A percentile compares a stretch with the other conserved stretches of the same genome.
These are phyloP conservation scores for Rosa multiflora DNA, from an alignment of 306 rosid genomes.

Conservation along the genomic window DNA sequence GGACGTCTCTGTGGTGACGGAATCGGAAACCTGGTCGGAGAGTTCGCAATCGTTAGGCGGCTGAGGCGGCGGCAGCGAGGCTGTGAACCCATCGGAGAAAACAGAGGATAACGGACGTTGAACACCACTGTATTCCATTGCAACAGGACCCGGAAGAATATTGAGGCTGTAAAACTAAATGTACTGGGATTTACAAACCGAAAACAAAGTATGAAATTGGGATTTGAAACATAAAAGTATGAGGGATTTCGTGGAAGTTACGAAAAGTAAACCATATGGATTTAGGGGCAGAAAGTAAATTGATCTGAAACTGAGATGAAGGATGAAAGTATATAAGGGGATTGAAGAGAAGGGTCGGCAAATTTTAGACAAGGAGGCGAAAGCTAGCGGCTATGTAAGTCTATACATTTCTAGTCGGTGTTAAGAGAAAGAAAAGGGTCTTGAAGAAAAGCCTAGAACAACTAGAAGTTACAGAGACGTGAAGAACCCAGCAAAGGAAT, in stretches of 20 bases:
- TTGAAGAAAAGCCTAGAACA: background rate
- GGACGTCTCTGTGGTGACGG: background rate
- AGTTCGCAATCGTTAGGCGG: background rate
- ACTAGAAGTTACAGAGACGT: background rate
- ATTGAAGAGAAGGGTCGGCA: constrained; percentile 2
- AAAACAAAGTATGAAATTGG: background rate
- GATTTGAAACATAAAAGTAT: background rate
- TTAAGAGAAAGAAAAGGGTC: background rate
- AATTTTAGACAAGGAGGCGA: background rate
- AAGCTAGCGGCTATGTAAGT: background rate
- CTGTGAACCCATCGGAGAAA: constrained; percentile 1
- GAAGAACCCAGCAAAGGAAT: background rate
- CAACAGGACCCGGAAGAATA: no score
- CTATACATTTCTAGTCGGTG: background rate
- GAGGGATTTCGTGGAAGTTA: background rate
- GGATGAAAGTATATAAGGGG: background rate
- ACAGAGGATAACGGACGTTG: constrained; percentile 6
- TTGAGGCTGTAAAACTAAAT: background rate
- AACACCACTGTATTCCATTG: constrained; percentile 33
- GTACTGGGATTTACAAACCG: constrained; percentile 4
- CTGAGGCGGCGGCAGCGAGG: background rate
- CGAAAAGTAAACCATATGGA: background rate
- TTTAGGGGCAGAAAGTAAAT: background rate
- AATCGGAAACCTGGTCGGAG: constrained; percentile 2
- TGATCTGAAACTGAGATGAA: background rate